Percentiles rank a stretch among this genome's conserved stretches.
Evolutionary conservation across 352 stramenopile genomes (phyloP).

Genomic region (Phytophthora boehmeriae): DNA sequence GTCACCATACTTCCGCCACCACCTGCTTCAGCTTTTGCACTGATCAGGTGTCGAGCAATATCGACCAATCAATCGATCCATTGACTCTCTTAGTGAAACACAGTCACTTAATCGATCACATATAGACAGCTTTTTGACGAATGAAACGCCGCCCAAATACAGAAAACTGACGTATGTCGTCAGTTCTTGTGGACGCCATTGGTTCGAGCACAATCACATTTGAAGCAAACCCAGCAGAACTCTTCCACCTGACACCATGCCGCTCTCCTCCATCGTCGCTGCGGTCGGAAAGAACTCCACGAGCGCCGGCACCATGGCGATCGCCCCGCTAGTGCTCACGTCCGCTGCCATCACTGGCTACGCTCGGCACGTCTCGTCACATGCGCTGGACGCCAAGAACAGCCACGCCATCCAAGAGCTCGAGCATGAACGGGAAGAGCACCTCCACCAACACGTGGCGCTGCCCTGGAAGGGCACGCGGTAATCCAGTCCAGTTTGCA

Average conservation of each 20-base stretch:
- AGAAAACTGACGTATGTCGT: background rate
- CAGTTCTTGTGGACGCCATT: background rate
- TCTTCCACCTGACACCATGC: constrained; percentile 15
- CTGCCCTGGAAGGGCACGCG: constrained; percentile 74
- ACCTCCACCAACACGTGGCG: constrained; percentile 70
- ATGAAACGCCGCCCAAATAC: too few relatives aligned
- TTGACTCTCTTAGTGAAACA: too few relatives aligned
- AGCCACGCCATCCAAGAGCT: constrained; percentile 32
- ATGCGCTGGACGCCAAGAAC: constrained; percentile 38
- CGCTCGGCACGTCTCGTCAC: constrained; percentile 57
- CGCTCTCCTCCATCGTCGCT: constrained; percentile 44
- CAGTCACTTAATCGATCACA: too few relatives aligned
- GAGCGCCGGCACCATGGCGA: constrained; percentile 43
- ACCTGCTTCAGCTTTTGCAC: too few relatives aligned
- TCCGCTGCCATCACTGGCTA: constrained; percentile 72
- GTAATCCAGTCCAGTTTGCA: constrained; percentile 31
- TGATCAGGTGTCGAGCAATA: too few relatives aligned
- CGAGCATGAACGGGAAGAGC: constrained; percentile 41
- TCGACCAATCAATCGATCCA: too few relatives aligned
- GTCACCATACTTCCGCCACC: too few relatives aligned
- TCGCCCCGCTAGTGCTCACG: constrained; percentile 66
- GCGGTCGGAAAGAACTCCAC: constrained; percentile 48
- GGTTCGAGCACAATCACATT: constrained; percentile 4
- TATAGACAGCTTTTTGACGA: too few relatives aligned
- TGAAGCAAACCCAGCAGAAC: background rate